Conservation (phyloP, 345 rosid genomes). For the Salix koriyanagi region DNA sequence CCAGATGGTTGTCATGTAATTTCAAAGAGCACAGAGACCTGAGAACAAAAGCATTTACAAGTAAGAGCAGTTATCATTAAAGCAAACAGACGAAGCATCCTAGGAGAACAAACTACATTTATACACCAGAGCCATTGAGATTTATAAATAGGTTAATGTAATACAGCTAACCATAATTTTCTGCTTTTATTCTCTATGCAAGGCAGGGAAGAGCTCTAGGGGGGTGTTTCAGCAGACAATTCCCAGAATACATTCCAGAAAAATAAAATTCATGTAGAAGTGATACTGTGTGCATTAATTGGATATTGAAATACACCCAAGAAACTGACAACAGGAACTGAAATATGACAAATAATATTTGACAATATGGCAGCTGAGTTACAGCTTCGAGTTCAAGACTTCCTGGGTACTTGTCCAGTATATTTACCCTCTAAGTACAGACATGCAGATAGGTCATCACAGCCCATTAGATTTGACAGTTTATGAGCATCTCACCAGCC, state of each 20-base stretch:
- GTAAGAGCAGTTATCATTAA: not conserved
- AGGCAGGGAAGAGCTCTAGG: not conserved
- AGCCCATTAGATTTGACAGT: not conserved
- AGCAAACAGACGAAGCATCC: not conserved
- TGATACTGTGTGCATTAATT: not conserved
- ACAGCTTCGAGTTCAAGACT: conserved; percentile 2
- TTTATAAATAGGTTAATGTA: not conserved
- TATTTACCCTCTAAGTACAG: not conserved
- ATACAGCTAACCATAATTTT: not conserved
- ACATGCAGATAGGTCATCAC: not conserved
- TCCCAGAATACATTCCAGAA: not conserved
- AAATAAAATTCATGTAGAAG: not conserved
- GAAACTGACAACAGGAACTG: not conserved
- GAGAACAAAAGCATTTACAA: conserved; percentile 15
- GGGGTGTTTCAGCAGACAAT: not conserved
- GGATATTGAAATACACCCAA: not conserved
- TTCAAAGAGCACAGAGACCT: conserved; percentile 66
- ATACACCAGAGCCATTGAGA: not conserved
- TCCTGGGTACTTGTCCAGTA: not conserved
- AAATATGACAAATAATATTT: not conserved
- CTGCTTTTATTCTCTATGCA: not conserved
- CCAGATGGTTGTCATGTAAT: conserved; percentile 49
- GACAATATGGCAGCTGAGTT: not conserved
- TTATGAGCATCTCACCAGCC: conserved; percentile 1
- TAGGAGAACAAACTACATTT: not conserved